These are phyloP conservation scores for Penicillium dipodomyicola DNA, from an alignment of 495 filamentous ascomycete species.

Conservation along the genomic window DNA sequence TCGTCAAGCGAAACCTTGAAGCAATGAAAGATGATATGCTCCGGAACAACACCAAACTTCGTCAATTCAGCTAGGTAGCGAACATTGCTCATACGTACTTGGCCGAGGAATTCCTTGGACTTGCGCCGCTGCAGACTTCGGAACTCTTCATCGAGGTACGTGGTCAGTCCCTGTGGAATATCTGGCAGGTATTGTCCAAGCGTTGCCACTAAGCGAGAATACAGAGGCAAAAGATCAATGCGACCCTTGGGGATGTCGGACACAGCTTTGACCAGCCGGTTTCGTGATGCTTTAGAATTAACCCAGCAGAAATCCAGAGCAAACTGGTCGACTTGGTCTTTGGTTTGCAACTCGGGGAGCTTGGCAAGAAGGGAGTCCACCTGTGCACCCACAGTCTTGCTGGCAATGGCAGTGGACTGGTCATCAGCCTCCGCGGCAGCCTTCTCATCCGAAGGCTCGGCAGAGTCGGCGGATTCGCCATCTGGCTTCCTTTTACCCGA, in stretches of 20 bases:
- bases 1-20: constrained; percentile 96
- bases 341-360: constrained; percentile 83
- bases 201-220: constrained; percentile 88
- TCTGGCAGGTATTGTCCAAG: constrained; percentile 92
- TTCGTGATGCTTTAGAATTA: constrained; percentile 96
- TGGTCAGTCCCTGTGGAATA: constrained; percentile 84
- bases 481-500: constrained; percentile 54
- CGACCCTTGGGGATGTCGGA: constrained; percentile 94
- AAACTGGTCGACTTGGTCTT: constrained; percentile 86
- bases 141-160: constrained; percentile 95
- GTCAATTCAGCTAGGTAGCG: constrained; percentile 96
- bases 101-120: constrained; percentile 93
- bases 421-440: constrained; percentile 66
- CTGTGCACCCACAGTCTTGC: constrained; percentile 95
- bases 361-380: constrained; percentile 88
- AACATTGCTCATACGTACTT: constrained; percentile 91
- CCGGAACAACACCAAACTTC: constrained; percentile 96
- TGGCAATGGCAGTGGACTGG: constrained; percentile 88
- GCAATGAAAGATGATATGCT: constrained; percentile 98
- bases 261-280: constrained; percentile 86
- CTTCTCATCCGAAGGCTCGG: constrained; percentile 47
- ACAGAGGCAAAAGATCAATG: constrained; percentile 85
- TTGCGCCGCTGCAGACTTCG: constrained; percentile 97
- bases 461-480: constrained; percentile 30
- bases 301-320: constrained; percentile 97